These are phyloP conservation scores for Zostera marina DNA, from an alignment of 116 monocot genomes.

Conservation along the genomic window DNA sequence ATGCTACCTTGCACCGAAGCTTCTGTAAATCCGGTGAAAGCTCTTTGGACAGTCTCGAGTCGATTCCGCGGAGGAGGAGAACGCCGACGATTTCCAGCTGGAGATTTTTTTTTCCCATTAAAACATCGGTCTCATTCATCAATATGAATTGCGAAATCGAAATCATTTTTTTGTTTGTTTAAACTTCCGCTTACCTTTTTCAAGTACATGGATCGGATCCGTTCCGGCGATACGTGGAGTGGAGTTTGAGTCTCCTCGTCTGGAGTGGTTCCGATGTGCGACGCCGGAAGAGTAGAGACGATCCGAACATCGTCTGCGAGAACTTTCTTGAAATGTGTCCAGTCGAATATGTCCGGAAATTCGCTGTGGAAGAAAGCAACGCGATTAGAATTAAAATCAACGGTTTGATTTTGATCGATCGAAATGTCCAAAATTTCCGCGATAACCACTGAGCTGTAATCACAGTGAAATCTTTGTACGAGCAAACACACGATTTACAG, in stretches of 20 bases:
- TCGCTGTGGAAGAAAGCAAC: constrained; percentile 13
- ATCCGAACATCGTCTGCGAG: constrained; percentile 66
- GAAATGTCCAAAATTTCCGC: neutral
- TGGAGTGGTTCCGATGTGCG: constrained; percentile 55
- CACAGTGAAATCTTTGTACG: neutral
- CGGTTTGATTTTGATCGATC: neutral
- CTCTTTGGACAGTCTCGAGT: constrained; percentile 88
- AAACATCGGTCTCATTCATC: neutral
- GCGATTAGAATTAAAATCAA: too few relatives aligned
- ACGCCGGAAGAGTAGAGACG: constrained; percentile 71
- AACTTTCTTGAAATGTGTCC: constrained; percentile 70
- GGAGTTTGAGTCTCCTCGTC: constrained; percentile 59
- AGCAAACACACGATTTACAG: neutral
- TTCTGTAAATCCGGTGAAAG: constrained; percentile 80
- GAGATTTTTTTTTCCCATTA: too few relatives aligned
- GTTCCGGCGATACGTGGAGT: constrained; percentile 40
- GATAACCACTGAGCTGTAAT: neutral
- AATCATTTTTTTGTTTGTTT: too few relatives aligned
- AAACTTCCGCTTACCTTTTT: constrained; percentile 15
- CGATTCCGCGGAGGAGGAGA: constrained; percentile 66
- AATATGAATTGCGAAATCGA: neutral
- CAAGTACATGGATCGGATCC: constrained; percentile 62
- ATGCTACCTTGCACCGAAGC: constrained; percentile 96
- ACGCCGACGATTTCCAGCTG: constrained; percentile 80
- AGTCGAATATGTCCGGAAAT: constrained; percentile 82